phyloP scores from a whole-genome alignment of 768 basidiomycete species.

The Tephrocybe sp. region DNA sequence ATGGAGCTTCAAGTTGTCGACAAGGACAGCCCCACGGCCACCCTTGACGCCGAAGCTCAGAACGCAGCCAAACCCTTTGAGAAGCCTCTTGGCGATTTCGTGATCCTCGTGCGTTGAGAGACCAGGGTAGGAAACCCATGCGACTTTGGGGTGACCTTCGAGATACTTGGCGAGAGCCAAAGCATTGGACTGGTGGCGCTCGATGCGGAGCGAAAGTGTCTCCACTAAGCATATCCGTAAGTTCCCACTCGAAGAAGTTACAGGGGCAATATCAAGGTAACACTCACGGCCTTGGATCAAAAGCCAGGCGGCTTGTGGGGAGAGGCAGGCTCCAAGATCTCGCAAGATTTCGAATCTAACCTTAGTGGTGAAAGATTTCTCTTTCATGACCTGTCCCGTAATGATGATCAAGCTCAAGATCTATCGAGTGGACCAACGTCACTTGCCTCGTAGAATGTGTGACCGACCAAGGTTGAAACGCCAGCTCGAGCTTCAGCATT shows the following conservation, averaged over 20 bases:
- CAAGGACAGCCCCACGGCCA: conserved; percentile 26
- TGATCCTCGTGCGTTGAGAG: conserved; percentile 52
- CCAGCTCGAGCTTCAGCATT: conserved; percentile 3
- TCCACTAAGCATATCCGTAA: conserved; percentile 32
- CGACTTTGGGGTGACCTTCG: conserved; percentile 50
- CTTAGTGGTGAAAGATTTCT: conserved; percentile 17
- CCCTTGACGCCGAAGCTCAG: conserved; percentile 66
- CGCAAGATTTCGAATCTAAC: conserved; percentile 53
- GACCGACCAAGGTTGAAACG: conserved; percentile 10
- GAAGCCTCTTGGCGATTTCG: conserved; percentile 41
- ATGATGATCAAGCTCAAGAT: too few species aligned
- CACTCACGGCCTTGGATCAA: conserved; percentile 45
- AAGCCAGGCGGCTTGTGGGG: conserved; percentile 59
- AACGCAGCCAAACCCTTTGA: conserved; percentile 57
- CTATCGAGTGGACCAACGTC: too few species aligned
- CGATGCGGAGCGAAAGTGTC: conserved; percentile 58
- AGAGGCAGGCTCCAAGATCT: conserved; percentile 52
- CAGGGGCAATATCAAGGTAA: too few species aligned
- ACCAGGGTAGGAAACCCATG: conserved; percentile 67
- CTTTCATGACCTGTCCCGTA: conserved; percentile 15
- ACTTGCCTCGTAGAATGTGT: conserved; percentile 13
- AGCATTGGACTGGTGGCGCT: conserved; percentile 60
- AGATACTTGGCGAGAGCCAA: conserved; percentile 45
- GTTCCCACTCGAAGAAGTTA: not conserved
- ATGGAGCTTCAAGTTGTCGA: conserved; percentile 38